These are phyloP conservation scores for Apophysomyces trapeziformis DNA, from an alignment of 371 early-diverging fungal species.

Conservation along the genomic window DNA sequence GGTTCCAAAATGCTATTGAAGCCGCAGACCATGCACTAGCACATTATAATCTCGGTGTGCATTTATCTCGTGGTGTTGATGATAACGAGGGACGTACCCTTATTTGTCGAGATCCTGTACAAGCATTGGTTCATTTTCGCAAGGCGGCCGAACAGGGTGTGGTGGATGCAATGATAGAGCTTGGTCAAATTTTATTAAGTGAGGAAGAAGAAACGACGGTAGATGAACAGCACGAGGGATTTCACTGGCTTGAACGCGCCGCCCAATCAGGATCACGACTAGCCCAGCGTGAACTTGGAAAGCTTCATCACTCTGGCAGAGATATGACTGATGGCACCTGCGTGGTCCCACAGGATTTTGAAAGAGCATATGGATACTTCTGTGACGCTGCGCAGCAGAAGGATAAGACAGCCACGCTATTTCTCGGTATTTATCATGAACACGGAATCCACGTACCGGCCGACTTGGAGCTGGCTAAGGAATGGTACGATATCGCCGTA, in stretches of 20 bases:
- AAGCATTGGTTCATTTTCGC: constrained; percentile 38
- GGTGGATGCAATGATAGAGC: constrained; percentile 43
- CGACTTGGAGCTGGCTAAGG: constrained; percentile 32
- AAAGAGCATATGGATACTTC: constrained; percentile 49
- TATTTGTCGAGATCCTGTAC: constrained; percentile 14
- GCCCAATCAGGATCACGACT: constrained; percentile 38
- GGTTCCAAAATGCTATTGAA: constrained; percentile 36
- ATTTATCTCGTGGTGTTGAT: constrained; percentile 35
- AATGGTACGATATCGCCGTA: constrained; percentile 42
- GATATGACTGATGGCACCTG: constrained; percentile 6
- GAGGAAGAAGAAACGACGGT: constrained; percentile 2
- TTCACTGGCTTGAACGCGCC: constrained; percentile 36
- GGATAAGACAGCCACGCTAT: constrained; percentile 30
- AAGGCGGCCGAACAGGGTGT: constrained; percentile 40
- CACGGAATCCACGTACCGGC: constrained; percentile 52
- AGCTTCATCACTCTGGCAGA: constrained; percentile 39
- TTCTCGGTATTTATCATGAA: constrained; percentile 47
- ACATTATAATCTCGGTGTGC: constrained; percentile 40
- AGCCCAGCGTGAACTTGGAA: constrained; percentile 48
- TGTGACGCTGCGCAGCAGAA: constrained; percentile 37
- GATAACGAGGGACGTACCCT: constrained; percentile 13
- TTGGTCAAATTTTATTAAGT: constrained; percentile 31
- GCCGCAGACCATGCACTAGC: constrained; percentile 38
- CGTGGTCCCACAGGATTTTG: constrained; percentile 40
- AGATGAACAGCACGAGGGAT: constrained; percentile 17